These are phyloP conservation scores for Arthrobotrys entomopaga DNA, from an alignment of 2,329 filamentous ascomycete species.

Conservation along the genomic window DNA sequence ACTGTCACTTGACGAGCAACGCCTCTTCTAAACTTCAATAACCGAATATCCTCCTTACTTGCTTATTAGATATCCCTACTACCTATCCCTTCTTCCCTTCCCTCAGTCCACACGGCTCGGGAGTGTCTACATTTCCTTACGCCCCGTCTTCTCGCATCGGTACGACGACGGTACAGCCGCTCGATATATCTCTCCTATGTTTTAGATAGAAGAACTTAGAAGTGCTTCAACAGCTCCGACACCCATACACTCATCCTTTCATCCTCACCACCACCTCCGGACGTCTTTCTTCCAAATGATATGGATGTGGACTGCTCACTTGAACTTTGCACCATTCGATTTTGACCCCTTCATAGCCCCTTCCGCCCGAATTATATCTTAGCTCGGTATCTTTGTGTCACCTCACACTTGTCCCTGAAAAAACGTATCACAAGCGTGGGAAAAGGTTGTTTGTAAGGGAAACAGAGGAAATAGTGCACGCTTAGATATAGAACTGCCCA, in stretches of 20 bases:
- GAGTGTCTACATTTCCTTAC: constrained; percentile 20
- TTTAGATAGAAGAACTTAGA: constrained; percentile 47
- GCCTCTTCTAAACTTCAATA: constrained; percentile 46
- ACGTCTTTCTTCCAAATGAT: constrained; percentile 50
- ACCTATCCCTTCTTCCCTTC: constrained; percentile 8
- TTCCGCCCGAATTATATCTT: constrained; percentile 43
- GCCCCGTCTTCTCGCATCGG: not conserved
- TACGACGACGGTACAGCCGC: constrained; percentile 28
- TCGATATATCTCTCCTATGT: constrained; percentile 49
- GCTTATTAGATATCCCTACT: constrained; percentile 5
- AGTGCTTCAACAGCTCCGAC: constrained; percentile 51
- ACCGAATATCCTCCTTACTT: constrained; percentile 19
- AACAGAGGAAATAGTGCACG: constrained; percentile 11
- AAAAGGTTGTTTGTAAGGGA: constrained; percentile 8
- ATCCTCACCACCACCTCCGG: constrained; percentile 16
- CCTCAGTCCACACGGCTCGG: constrained; percentile 41
- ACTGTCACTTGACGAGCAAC: constrained; percentile 45
- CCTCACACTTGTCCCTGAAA: constrained; percentile 50
- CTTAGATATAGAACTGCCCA: not conserved
- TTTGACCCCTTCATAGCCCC: constrained; percentile 55
- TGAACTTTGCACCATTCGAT: constrained; percentile 55
- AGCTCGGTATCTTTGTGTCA: constrained; percentile 47
- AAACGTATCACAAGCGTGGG: constrained; percentile 30
- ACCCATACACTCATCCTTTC: constrained; percentile 14
- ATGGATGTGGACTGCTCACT: constrained; percentile 55